Percentiles rank a stretch among this genome's conserved stretches.
phyloP scores from a whole-genome alignment of 768 basidiomycete genomes.

The Psilocybe sp. region DNA sequence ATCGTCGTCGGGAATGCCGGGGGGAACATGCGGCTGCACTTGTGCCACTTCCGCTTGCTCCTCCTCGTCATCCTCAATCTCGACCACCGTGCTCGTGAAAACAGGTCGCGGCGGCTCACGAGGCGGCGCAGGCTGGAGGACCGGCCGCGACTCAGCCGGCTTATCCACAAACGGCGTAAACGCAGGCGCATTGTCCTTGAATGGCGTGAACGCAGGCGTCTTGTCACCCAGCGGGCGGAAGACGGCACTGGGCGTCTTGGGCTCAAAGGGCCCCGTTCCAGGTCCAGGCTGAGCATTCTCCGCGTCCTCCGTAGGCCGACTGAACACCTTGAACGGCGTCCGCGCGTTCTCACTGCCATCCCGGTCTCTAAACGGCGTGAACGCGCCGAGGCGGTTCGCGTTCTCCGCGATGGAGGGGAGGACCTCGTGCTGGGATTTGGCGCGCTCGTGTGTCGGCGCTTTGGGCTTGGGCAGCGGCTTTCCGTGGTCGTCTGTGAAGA shows the following conservation, averaged over 20 bases:
- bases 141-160: constrained; percentile 14
- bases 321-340: constrained; percentile 68
- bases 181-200: constrained; percentile 24
- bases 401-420: constrained; percentile 19
- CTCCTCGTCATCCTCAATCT: constrained; percentile 31
- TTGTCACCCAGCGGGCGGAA: constrained; percentile 43
- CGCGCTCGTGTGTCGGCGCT: constrained; percentile 35
- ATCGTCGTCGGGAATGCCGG: constrained; percentile 19
- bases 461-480: constrained; percentile 36
- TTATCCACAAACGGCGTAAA: constrained; percentile 30
- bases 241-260: constrained; percentile 37
- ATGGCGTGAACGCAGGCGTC: constrained; percentile 35
- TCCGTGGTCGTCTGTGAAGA: constrained; percentile 42
- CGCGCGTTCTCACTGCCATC: constrained; percentile 37
- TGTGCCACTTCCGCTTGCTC: constrained; percentile 29
- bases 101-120: constrained; percentile 15
- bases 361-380: constrained; percentile 36
- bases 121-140: constrained; percentile 11
- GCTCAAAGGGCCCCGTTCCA: constrained; percentile 28
- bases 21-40: constrained; percentile 17
- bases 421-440: constrained; percentile 38
- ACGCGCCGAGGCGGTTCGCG: constrained; percentile 21
- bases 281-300: constrained; percentile 23
- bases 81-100: constrained; percentile 19
- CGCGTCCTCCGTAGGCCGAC: constrained; percentile 57